Conservation (phyloP, 106 monocot genomes). For the Triglochin maritima region DNA sequence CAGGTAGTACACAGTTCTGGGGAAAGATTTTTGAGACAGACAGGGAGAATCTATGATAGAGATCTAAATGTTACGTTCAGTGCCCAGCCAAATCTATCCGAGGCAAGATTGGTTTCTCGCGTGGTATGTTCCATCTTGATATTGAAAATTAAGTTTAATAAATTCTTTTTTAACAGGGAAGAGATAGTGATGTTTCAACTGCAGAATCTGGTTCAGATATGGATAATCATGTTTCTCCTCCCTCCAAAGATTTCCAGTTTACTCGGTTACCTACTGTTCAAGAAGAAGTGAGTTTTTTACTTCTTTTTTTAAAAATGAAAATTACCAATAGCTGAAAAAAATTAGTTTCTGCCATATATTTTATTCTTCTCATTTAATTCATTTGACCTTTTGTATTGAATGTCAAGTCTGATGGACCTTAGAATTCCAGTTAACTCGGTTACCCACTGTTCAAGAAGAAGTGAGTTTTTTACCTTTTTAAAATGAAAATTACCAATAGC, state of each 20-base stretch:
- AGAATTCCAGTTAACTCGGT: constrained; percentile 21
- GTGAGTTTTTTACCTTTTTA: constrained; percentile 18
- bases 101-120: constrained; percentile 21
- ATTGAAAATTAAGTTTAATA: neutral
- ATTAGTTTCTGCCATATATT: no score
- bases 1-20: constrained; percentile 47
- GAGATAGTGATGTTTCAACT: constrained; percentile 40
- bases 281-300: constrained; percentile 54
- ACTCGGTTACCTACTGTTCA: constrained; percentile 53
- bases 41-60: constrained; percentile 28
- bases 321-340: no score
- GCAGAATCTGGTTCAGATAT: constrained; percentile 71
- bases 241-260: constrained; percentile 22
- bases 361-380: no score
- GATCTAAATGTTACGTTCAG: constrained; percentile 17
- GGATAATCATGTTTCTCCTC: constrained; percentile 68
- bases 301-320: neutral
- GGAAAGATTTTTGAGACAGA: constrained; percentile 29
- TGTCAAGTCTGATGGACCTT: neutral
- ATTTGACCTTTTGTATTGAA: no score
- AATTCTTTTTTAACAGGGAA: constrained; percentile 19
- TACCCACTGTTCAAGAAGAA: constrained; percentile 79
- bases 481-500: neutral
- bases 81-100: constrained; percentile 14
- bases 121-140: neutral